These are phyloP conservation scores for Planoprotostelium fungivorum DNA, from an alignment of 78 protist species.

Conservation along the genomic window DNA sequence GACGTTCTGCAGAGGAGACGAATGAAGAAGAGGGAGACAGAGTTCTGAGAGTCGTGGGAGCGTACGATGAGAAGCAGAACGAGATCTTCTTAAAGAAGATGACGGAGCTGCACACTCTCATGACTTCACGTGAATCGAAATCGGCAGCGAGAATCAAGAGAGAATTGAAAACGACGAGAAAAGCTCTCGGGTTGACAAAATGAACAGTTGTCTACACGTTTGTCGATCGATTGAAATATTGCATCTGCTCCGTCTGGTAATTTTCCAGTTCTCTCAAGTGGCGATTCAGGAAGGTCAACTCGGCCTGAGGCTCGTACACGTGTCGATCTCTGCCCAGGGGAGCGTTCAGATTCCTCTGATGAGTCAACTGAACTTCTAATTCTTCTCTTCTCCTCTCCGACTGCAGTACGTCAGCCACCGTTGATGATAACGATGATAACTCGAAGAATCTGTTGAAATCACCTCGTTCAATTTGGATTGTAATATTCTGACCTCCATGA, in stretches of 20 bases:
- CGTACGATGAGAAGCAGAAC: too few relatives aligned
- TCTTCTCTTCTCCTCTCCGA: background rate
- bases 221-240: background rate
- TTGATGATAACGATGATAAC: background rate
- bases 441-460: background rate
- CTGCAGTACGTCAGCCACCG: background rate
- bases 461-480: background rate
- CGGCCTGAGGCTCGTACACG: background rate
- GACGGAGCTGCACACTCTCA: too few relatives aligned
- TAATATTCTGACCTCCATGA: background rate
- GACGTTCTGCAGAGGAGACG: too few relatives aligned
- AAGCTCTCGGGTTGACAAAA: too few relatives aligned
- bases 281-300: background rate
- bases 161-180: too few relatives aligned
- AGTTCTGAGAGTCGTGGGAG: too few relatives aligned
- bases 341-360: background rate
- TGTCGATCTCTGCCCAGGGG: background rate
- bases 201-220: too few relatives aligned
- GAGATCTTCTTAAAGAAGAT: too few relatives aligned
- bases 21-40: too few relatives aligned
- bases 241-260: background rate
- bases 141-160: too few relatives aligned
- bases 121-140: too few relatives aligned
- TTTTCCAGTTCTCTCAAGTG: background rate
- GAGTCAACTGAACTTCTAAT: background rate